Evolutionary conservation across 2,329 filamentous ascomycete species (phyloP), one percentile per base, ranked within the genome.

Genomic region (Xylariaceae sp.): DNA sequence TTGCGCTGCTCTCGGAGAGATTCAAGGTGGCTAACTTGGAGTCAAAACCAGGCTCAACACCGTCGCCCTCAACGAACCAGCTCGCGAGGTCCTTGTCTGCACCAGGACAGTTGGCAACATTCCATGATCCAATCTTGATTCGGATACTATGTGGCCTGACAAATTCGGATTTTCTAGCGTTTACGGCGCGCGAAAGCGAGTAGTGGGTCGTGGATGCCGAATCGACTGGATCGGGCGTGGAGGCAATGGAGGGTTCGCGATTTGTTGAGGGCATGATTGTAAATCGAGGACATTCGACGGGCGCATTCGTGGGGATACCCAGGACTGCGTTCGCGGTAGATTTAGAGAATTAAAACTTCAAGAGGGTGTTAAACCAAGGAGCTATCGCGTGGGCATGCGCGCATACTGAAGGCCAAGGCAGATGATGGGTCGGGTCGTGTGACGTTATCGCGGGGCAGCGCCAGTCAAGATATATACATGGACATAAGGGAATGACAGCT

Each of bases 81-180:
- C 78, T 80, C 7, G 81, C 85, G 4, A 98, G 69, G 59, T 97
- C 93, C 52, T 88, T 87, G 63, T 95, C 89, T 0, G 89, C 89
- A 18, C 87, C 89, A 11, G 87, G 81, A 50, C 86, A 83, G 1
- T 85, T 83, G 3, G 89, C 93, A 13, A 95, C 88, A 64, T 98
- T 98, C 93, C 93, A 98, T 0, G 87, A 85, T 32, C 91, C 93
- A 38, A 98, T 76, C 66, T 96, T 96, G 64, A 98, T 78, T 50
- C 83, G 83, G 53, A 95, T 79, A 38, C 77, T 77, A 60, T 83
- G 83, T 33, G 82, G 78, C 29, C 82, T 79, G 19, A 85, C 84
- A 62, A 90, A 98, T 62, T 97, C 90, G 37, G 78, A 68, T 55
- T 83, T 79, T 40, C 93, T 79, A 30, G 85, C 81, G 58, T 84